Evolutionary conservation across 2,329 filamentous ascomycete species (phyloP), one percentile per base, ranked within the genome.

Genomic region (Mycocentrospora acerina): DNA sequence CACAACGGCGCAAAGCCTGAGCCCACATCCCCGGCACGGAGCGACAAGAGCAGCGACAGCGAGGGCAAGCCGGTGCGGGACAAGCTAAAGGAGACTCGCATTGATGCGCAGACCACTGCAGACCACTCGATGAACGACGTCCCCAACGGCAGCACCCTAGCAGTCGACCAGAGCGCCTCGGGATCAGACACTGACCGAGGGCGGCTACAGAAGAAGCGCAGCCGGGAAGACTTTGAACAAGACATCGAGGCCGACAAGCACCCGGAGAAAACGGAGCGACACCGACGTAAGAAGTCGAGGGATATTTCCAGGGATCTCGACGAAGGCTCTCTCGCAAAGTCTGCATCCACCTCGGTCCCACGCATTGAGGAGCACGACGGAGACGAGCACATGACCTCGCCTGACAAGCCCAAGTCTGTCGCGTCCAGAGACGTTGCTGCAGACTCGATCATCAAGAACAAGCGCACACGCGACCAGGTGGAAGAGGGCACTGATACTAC

Each of bases 1-100:
- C 40, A 51, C 14, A 34, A 46, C 7, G 32, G 49, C 12, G 32
- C 46, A 27, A 49, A 53, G 19, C 37, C 51, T 13, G 45, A 43
- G 16, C 46, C 48, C 25, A 37, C 52, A 12, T 64, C 64, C 3
- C 62, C 62, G 18, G 51, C 62, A 25, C 59, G 51, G 25, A 69
- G 64, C 41, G 72, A 75, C 46, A 67, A 52, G 42, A 65, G 62
- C 48, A 63, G 63, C 40, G 72, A 74, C 28, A 68, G 66, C 42
- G 73, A 75, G 44, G 79, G 82, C 59, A 75, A 73, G 43, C 78
- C 78, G 7, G 77, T 82, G 25, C 70, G 80, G 41, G 76, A 82
- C 59, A 79, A 81, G 63, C 67, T 84, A 37, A 77, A 80, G 62
- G 76, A 82, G 53, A 81, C 80, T 3, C 73, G 76, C n/a, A 80